A percentile compares a stretch with the other conserved stretches of the same genome.
phyloP scores from a whole-genome alignment of 2,329 filamentous ascomycete genomes.

The Tolypocladium tundrense region DNA sequence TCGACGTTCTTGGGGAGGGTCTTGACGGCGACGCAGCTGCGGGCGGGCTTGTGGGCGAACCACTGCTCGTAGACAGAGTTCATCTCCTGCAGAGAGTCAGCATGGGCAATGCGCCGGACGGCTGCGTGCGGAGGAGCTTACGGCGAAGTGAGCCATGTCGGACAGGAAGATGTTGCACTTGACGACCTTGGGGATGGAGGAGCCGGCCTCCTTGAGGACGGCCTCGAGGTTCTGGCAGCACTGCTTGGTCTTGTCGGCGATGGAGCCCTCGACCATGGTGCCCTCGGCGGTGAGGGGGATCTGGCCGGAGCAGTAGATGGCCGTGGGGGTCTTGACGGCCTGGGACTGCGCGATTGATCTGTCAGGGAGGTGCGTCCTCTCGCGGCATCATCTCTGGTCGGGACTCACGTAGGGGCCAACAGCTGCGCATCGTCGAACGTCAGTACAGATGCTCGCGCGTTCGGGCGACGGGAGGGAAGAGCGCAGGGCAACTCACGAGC shows the following conservation, averaged over 20 bases:
- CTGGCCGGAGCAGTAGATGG: conserved; percentile 60
- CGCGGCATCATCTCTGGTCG: not conserved
- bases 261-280: conserved; percentile 46
- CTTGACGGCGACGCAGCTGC: conserved; percentile 85
- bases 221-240: conserved; percentile 71
- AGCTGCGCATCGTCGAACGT: conserved; percentile 25
- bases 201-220: conserved; percentile 74
- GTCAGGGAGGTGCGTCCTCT: not conserved
- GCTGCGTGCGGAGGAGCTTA: conserved; percentile 18
- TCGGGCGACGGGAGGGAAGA: not conserved
- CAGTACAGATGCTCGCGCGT: conserved; percentile 5
- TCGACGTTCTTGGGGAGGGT: conserved; percentile 77
- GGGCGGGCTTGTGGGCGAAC: conserved; percentile 75
- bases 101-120: not conserved
- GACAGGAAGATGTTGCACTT: conserved; percentile 89
- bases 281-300: conserved; percentile 57
- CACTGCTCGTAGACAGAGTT: conserved; percentile 78
- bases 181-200: conserved; percentile 68
- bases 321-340: conserved; percentile 53
- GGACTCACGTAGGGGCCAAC: conserved; percentile 52
- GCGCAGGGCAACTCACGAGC: conserved; percentile 33
- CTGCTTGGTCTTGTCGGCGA: conserved; percentile 51
- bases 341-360: conserved; percentile 38
- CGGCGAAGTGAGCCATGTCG: conserved; percentile 80
- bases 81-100: conserved; percentile 45